Percentiles rank a stretch among this genome's conserved stretches.
phyloP scores from a whole-genome alignment of 345 rosid genomes.

The Bruguiera sexangula region DNA sequence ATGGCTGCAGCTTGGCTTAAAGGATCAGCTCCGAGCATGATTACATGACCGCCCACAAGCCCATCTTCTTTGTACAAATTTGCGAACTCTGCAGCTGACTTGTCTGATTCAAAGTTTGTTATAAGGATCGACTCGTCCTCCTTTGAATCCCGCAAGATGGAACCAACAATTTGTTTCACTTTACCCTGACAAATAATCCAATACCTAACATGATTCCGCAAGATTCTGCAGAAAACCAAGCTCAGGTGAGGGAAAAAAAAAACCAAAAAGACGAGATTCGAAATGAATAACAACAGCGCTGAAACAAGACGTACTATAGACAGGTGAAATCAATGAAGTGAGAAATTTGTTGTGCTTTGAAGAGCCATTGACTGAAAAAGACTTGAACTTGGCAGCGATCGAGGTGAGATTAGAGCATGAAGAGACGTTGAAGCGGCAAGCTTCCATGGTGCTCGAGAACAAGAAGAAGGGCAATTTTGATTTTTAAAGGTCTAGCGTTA shows the following conservation, averaged over 20 bases:
- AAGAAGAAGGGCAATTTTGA: too few species aligned
- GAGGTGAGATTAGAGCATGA: not conserved
- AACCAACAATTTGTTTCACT: constrained; percentile 97
- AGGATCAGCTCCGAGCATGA: constrained; percentile 95
- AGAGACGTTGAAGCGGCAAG: not conserved
- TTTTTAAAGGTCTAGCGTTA: not conserved
- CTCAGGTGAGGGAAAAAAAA: not conserved
- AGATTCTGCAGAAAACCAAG: constrained; percentile 26
- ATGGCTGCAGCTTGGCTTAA: constrained; percentile 76
- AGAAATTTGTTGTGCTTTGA: not conserved
- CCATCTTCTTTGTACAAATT: constrained; percentile 66
- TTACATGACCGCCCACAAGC: constrained; percentile 83
- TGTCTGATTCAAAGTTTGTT: constrained; percentile 82
- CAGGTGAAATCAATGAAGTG: not conserved
- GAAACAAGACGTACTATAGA: constrained; percentile 4
- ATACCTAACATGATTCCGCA: not conserved
- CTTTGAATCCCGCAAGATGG: constrained; percentile 71
- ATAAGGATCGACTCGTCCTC: constrained; percentile 64
- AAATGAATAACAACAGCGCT: not conserved
- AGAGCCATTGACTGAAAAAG: not conserved
- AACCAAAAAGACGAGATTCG: not conserved
- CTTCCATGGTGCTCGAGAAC: not conserved
- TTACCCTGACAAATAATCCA: constrained; percentile 51
- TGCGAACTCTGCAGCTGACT: constrained; percentile 76
- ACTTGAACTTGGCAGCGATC: not conserved